These are phyloP conservation scores for Tripidium arundinaceum DNA, from an alignment of 202 grass and related monocot genomes.

Conservation along the genomic window DNA sequence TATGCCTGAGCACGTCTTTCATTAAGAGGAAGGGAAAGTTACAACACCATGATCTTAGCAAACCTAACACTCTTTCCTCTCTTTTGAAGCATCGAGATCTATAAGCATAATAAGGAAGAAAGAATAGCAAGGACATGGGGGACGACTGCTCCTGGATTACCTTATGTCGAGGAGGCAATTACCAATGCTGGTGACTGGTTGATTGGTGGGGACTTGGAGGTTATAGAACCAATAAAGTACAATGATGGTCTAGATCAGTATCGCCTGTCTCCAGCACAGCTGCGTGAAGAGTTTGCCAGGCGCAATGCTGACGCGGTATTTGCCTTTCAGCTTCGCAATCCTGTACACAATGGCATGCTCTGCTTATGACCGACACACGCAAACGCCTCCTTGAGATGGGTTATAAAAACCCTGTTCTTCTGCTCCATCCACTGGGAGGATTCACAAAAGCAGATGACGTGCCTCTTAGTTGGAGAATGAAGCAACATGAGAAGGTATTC, in stretches of 20 bases:
- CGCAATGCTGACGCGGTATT: slow-evolving; percentile 96
- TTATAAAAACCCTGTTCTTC: slow-evolving; percentile 87
- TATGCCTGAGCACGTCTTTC: neutral
- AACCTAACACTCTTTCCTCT: neutral
- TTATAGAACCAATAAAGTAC: slow-evolving; percentile 96
- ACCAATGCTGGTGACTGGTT: slow-evolving; percentile 90
- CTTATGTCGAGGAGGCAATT: slow-evolving; percentile 86
- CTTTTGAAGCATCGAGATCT: slow-evolving; percentile 89
- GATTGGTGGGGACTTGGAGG: slow-evolving; percentile 94
- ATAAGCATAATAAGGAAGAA: slow-evolving; percentile 99
- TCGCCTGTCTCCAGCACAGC: slow-evolving; percentile 81
- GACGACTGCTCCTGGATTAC: slow-evolving; percentile 73
- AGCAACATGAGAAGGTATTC: slow-evolving; percentile 95
- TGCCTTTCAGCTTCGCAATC: slow-evolving; percentile 98
- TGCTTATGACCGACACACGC: slow-evolving; percentile 96
- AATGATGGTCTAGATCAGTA: slow-evolving; percentile 96
- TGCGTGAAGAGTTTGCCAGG: slow-evolving; percentile 85
- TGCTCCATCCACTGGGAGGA: slow-evolving; percentile 94
- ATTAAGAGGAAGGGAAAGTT: neutral
- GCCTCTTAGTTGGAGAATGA: slow-evolving; percentile 96
- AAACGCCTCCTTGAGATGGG: slow-evolving; percentile 87
- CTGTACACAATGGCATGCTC: slow-evolving; percentile 93
- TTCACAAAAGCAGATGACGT: slow-evolving; percentile 98
- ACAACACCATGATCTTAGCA: neutral
- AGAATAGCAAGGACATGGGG: slow-evolving; percentile 97